phyloP scores from a whole-genome alignment of 306 rosid species.

The Amphicarpaea edgeworthii region DNA sequence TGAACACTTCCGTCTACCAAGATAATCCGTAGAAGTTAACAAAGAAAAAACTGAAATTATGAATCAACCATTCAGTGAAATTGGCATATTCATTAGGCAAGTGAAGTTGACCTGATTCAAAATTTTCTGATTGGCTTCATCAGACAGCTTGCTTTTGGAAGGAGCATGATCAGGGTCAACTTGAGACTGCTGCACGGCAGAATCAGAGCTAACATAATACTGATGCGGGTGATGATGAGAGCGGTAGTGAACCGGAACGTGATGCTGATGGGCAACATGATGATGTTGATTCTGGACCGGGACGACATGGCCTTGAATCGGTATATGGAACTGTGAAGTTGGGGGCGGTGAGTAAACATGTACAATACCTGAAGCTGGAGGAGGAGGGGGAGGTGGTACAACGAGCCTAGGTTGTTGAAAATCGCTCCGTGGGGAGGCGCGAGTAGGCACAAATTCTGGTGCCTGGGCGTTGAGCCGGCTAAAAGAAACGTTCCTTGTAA shows the following conservation, averaged over 20 bases:
- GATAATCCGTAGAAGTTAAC: not conserved
- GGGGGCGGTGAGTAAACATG: slow-evolving; percentile 66
- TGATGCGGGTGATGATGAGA: slow-evolving; percentile 60
- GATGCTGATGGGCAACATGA: slow-evolving; percentile 58
- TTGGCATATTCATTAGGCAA: slow-evolving; percentile 23
- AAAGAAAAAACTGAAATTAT: not conserved
- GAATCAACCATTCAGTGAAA: not conserved
- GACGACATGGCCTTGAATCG: slow-evolving; percentile 61
- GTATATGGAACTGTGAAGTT: slow-evolving; percentile 61
- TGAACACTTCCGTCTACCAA: not conserved
- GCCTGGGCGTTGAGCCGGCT: slow-evolving; percentile 96
- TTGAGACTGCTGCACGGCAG: slow-evolving; percentile 53
- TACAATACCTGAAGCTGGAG: slow-evolving; percentile 54
- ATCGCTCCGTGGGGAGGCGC: slow-evolving; percentile 62
- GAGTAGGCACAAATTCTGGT: slow-evolving; percentile 80
- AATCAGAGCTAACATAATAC: slow-evolving; percentile 50
- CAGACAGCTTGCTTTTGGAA: slow-evolving; percentile 70
- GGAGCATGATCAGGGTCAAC: slow-evolving; percentile 58
- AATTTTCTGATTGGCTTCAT: slow-evolving; percentile 73
- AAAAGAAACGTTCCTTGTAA: slow-evolving; percentile 64
- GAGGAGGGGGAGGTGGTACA: slow-evolving; percentile 58
- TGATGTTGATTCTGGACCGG: slow-evolving; percentile 61
- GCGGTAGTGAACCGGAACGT: slow-evolving; percentile 61
- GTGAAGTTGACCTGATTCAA: slow-evolving; percentile 73
- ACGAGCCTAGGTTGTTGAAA: slow-evolving; percentile 55